Evolutionary conservation across 768 basidiomycete species (phyloP).

Genomic region (Fomitopsis pulvina): DNA sequence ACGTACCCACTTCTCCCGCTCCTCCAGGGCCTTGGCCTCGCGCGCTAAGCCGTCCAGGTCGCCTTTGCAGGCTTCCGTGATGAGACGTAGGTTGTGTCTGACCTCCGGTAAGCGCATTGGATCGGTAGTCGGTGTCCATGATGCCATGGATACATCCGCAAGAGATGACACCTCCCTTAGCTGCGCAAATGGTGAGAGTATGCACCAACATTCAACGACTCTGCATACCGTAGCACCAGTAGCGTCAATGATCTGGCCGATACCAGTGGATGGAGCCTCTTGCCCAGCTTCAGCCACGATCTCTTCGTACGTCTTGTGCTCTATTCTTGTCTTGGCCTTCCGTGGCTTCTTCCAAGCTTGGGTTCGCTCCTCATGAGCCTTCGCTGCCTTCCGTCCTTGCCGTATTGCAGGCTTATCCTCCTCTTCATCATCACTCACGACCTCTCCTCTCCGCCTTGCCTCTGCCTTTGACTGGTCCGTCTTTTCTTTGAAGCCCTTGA

Average conservation of each 20-base stretch:
- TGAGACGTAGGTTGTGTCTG: conserved; percentile 90
- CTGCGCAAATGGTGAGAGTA: conserved; percentile 33
- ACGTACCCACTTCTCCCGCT: conserved; percentile 65
- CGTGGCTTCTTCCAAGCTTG: conserved; percentile 84
- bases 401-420: conserved; percentile 33
- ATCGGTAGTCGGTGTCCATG: conserved; percentile 86
- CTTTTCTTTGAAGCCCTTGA: conserved; percentile 82
- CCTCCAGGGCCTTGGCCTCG: conserved; percentile 81
- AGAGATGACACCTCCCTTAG: conserved; percentile 85
- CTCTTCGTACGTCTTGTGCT: conserved; percentile 97
- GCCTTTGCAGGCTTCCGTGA: conserved; percentile 73
- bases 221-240: conserved; percentile 80
- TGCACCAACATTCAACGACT: too few relatives aligned
- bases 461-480: conserved; percentile 81
- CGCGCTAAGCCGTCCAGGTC: conserved; percentile 86
- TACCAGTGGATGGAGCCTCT: conserved; percentile 40
- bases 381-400: conserved; percentile 46
- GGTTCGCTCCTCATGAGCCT: conserved; percentile 51
- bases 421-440: conserved; percentile 67
- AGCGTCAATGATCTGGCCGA: conserved; percentile 92
- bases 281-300: conserved; percentile 84
- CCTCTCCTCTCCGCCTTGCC: conserved; percentile 67
- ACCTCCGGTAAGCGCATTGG: conserved; percentile 90
- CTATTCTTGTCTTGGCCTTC: conserved; percentile 77
- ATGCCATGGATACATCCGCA: conserved; percentile 64